phyloP scores from a whole-genome alignment of 805 yeast genomes.

The Martiniozyma abietophila region DNA sequence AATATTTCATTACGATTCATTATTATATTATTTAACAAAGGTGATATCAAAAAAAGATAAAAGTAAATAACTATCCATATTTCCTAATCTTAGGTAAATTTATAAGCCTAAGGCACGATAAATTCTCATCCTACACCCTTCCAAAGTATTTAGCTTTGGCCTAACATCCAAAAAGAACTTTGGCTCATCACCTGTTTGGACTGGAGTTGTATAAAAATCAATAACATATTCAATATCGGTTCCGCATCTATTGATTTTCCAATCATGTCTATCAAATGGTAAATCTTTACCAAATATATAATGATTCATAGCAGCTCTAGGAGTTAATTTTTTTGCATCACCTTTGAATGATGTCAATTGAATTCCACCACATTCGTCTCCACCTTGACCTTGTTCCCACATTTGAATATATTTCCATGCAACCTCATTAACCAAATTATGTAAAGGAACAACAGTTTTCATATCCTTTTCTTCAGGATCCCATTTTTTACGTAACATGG shows the following conservation, averaged over 20 bases:
- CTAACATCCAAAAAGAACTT: constrained; percentile 78
- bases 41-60: not conserved
- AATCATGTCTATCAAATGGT: constrained; percentile 96
- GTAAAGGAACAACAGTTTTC: constrained; percentile 88
- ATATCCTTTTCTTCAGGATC: constrained; percentile 73
- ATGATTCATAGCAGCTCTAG: constrained; percentile 68
- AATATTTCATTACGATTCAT: not conserved
- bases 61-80: not conserved
- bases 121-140: constrained; percentile 69
- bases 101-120: constrained; percentile 49
- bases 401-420: constrained; percentile 78
- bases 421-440: constrained; percentile 85
- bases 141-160: constrained; percentile 76
- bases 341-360: constrained; percentile 82
- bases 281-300: constrained; percentile 53
- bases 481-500: constrained; percentile 89
- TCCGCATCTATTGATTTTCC: constrained; percentile 86
- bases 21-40: no score
- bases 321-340: constrained; percentile 76
- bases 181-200: constrained; percentile 37
- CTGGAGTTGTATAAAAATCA: constrained; percentile 56
- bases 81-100: no score
- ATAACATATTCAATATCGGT: constrained; percentile 78
- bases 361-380: constrained; percentile 73
- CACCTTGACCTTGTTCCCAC: constrained; percentile 66